These are phyloP conservation scores for Triticum monococcum DNA, from an alignment of 176 grass and related monocot genomes.

Conservation along the genomic window DNA sequence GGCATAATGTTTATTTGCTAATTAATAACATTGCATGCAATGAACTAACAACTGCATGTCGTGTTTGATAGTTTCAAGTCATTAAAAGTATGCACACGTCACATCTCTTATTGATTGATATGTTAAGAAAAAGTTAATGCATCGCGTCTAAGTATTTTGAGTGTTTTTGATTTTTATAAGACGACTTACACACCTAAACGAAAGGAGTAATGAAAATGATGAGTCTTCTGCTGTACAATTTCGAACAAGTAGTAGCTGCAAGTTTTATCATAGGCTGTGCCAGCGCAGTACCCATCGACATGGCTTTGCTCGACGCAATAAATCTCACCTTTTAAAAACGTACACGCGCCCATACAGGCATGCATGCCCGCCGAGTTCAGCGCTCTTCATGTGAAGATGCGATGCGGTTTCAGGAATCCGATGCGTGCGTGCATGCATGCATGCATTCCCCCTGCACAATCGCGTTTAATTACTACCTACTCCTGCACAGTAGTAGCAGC, in stretches of 20 bases:
- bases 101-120: too few species aligned
- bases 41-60: too few species aligned
- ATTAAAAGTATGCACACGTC: too few species aligned
- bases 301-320: conserved; percentile 22
- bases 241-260: neutral
- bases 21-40: too few species aligned
- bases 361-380: conserved; percentile 33
- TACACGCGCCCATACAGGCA: conserved; percentile 29
- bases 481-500: neutral
- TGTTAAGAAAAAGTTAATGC: too few species aligned
- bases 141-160: too few species aligned
- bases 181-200: too few species aligned
- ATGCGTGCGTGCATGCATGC: conserved; percentile 23
- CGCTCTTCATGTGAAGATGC: conserved; percentile 50
- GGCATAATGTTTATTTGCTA: too few species aligned
- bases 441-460: neutral
- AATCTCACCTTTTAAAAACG: conserved; percentile 32
- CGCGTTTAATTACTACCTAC: neutral
- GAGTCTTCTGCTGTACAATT: neutral
- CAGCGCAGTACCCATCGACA: neutral
- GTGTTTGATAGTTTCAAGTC: too few species aligned
- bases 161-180: too few species aligned
- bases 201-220: too few species aligned
- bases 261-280: neutral
- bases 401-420: conserved; percentile 48